Conservation (phyloP, 345 rosid genomes). For the Eucalyptus guilfoylei region DNA sequence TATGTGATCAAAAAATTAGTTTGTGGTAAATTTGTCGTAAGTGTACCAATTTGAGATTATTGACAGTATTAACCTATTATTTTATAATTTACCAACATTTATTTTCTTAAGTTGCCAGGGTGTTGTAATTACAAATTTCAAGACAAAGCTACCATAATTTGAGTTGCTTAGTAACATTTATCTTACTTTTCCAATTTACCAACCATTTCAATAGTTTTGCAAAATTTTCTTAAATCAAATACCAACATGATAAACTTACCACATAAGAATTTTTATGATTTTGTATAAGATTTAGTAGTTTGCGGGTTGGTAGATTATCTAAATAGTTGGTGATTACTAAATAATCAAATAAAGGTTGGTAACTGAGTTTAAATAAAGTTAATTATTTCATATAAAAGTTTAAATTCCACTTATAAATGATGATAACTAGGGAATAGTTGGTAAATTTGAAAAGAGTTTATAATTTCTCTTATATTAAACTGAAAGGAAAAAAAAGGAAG, state of each 20-base stretch:
- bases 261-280: neutral
- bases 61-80: too few species aligned
- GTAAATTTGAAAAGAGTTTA: too few species aligned
- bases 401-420: too few species aligned
- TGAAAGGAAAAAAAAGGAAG: neutral
- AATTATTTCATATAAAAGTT: neutral
- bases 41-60: fast-evolving
- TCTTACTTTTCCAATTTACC: neutral
- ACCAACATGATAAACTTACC: neutral
- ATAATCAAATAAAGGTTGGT: neutral
- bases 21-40: too few species aligned
- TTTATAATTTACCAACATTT: neutral
- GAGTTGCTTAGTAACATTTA: too few species aligned
- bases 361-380: neutral
- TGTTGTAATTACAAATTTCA: neutral
- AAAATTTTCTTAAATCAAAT: neutral
- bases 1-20: too few species aligned
- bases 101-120: too few species aligned
- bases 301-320: neutral
- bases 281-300: neutral
- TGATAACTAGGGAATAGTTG: too few species aligned
- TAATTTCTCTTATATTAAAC: neutral
- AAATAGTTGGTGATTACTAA: neutral
- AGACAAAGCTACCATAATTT: neutral
- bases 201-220: neutral